phyloP scores from a whole-genome alignment of 768 basidiomycete species.

The Phylloporus sp. region DNA sequence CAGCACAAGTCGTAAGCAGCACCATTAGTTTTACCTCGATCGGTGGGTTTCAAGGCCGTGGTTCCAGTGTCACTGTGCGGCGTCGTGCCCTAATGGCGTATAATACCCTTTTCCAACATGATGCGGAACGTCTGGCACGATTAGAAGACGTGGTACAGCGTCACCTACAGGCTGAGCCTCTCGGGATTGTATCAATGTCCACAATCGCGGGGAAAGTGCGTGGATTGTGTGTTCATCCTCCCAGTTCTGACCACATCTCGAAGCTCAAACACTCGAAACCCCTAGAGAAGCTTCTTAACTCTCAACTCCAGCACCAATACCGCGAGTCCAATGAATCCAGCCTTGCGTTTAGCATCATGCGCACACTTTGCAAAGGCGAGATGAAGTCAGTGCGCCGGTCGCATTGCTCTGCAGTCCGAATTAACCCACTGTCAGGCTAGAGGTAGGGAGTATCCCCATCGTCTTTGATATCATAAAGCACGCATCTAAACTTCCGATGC shows the following conservation, averaged over 20 bases:
- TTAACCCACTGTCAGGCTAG: constrained; percentile 19
- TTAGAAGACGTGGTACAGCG: constrained; percentile 28
- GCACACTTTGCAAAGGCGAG: constrained; percentile 20
- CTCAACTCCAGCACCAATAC: constrained; percentile 13
- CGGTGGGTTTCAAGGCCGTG: constrained; percentile 4
- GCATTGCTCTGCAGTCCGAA: background rate
- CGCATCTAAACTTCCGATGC: constrained; percentile 18
- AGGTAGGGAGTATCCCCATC: constrained; percentile 13
- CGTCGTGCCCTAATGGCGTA: constrained; percentile 59
- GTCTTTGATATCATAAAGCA: constrained; percentile 25
- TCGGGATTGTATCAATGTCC: constrained; percentile 5
- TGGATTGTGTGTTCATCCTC: background rate
- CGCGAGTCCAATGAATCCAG: constrained; percentile 6
- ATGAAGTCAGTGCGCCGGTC: constrained; percentile 17
- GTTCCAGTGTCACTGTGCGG: constrained; percentile 50
- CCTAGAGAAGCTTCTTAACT: constrained; percentile 21
- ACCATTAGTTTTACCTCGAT: constrained; percentile 20
- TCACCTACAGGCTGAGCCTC: constrained; percentile 10
- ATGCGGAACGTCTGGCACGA: constrained; percentile 42
- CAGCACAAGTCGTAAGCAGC: constrained; percentile 71
- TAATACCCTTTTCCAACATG: constrained; percentile 44
- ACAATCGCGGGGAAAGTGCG: constrained; percentile 23
- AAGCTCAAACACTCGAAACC: constrained; percentile 24
- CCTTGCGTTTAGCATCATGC: constrained; percentile 15
- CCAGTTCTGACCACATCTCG: constrained; percentile 4